Base-by-base conservation (phyloP, 1,139 yeast species). In the Suhomyces atakaporum region DNA sequence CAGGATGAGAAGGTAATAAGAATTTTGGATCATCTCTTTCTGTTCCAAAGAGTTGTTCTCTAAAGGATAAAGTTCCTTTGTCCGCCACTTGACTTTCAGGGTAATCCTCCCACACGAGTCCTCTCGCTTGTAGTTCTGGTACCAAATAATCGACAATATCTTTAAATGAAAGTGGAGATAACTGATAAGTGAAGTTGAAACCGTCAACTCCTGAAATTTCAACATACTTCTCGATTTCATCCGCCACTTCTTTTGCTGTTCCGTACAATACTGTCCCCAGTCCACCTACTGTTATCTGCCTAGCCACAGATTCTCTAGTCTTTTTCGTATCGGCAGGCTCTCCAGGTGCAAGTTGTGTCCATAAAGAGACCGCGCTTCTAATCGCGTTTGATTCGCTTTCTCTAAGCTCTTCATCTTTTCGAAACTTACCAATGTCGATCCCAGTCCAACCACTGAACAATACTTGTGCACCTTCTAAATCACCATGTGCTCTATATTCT, bases 371-470 rank as follows among this genome's bases (percentile, higher is more conserved):
- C 32, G 60, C 56, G 3, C 63, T 56, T 29, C 54, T 51, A 3
- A 60, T 59, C 1, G 66, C 65, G 45, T 62, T 63, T 33, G 53
- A 50, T 20, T 58, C 60, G 15, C 53, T 60, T 19, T 55, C 53
- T 25, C 50, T 47, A 19, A 64, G 46, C 36, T 61, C 67, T 34
- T 63, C 58, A 19, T 60, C 64, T 36, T 47, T 42, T 10, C 45
- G 56, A 40, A 52, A 65, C 35, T 62, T 45, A 15, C 56, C 52
- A 22, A 66, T 51, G 39, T 66, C 70, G 33, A 63, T 56, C 13
- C 68, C 68, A 0, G 69, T 63, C 62, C 67, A 63, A 4, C 67
- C 67, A 31, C 67, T 54, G 33, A 65, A 55, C 31, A 65, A 54
- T 1, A 67, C 69, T 35, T 63, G 63, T 11, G 69, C 62, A 13